Evolutionary conservation across 2,329 filamentous ascomycete species (phyloP), one percentile per base, ranked within the genome.

Genomic region (Claviceps lovelessii): DNA sequence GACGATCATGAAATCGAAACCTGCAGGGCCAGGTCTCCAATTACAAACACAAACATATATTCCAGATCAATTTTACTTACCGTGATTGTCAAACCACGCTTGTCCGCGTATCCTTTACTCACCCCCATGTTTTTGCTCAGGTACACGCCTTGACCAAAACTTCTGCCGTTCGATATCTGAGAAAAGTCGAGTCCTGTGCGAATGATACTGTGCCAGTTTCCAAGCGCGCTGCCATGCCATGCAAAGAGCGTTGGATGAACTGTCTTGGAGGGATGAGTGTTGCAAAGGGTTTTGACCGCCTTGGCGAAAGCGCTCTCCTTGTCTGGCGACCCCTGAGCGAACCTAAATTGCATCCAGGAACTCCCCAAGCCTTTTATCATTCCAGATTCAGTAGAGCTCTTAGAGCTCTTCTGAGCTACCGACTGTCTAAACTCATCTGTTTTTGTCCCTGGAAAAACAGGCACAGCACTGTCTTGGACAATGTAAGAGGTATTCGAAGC

Each of bases 131-230:
- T 59, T 11, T 71, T 71, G 45, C 86, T 84, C 65, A 94, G 84
- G 63, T 96, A 96, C 2, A 94, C 85, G 0, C 90, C 90, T 63
- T 95, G 56, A 0, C 90, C 90, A 62, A 60, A 88, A 1, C 84
- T 73, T 57, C 90, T 80, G 0, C 90, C 90, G 65, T 91, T 70
- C 0, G 65, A 46, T 0, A 72, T 69, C 1, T 78, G 67, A 5
- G 80, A 78, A 69, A 83, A 95, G 65, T 95, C 80, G 6, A 96
- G 73, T 0, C 90, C 90, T 57, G 85, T 81, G 37, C 90, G 81
- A 58, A 95, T 81, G 61, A 96, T 95, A 61, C 84, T 86, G 67
- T 96, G 90, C 90, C 90, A 95, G 62, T 95, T 95, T 3, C 67
- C 60, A 3, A 95, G 59, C 0, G 71, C 66, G 62, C 88, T 94